phyloP scores from a whole-genome alignment of 768 basidiomycete species.

The Phlebiopsis gigantea region DNA sequence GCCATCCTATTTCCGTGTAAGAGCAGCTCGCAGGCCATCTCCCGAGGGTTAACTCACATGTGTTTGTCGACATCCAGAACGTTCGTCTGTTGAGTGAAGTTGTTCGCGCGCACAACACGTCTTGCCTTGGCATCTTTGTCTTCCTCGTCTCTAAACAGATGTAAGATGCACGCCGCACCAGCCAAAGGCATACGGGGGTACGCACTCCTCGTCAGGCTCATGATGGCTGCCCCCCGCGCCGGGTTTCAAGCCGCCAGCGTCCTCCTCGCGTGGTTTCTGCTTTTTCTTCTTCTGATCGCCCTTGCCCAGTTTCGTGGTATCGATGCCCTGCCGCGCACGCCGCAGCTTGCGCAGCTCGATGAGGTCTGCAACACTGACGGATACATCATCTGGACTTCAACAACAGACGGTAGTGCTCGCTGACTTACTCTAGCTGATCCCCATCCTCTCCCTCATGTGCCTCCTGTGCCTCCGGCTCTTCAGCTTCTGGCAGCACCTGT shows the following conservation, averaged over 20 bases:
- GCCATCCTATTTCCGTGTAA: conserved; percentile 67
- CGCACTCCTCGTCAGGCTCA: conserved; percentile 58
- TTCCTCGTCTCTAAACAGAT: conserved; percentile 45
- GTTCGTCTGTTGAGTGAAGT: conserved; percentile 98
- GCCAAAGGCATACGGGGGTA: conserved; percentile 11
- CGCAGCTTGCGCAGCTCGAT: conserved; percentile 78
- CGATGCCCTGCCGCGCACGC: conserved; percentile 75
- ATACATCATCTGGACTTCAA: not conserved
- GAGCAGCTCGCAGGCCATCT: not conserved
- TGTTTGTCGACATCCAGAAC: conserved; percentile 96
- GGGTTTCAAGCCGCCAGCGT: conserved; percentile 52
- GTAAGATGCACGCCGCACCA: not conserved
- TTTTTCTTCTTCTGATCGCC: conserved; percentile 76
- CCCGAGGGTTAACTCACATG: conserved; percentile 47
- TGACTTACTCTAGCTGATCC: conserved; percentile 20
- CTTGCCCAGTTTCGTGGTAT: conserved; percentile 75
- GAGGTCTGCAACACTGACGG: conserved; percentile 67
- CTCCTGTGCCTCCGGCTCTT: not conserved
- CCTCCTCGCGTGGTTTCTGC: conserved; percentile 45
- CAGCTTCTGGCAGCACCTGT: conserved; percentile 37
- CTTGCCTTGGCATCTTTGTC: conserved; percentile 69
- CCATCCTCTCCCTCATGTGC: conserved; percentile 11
- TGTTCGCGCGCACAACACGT: conserved; percentile 74
- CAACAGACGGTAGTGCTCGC: not conserved
- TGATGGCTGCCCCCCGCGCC: conserved; percentile 34